Evolutionary conservation across 495 filamentous ascomycete species (phyloP), one percentile per base, ranked within the genome.

Genomic region (Tetracladium setigerum): DNA sequence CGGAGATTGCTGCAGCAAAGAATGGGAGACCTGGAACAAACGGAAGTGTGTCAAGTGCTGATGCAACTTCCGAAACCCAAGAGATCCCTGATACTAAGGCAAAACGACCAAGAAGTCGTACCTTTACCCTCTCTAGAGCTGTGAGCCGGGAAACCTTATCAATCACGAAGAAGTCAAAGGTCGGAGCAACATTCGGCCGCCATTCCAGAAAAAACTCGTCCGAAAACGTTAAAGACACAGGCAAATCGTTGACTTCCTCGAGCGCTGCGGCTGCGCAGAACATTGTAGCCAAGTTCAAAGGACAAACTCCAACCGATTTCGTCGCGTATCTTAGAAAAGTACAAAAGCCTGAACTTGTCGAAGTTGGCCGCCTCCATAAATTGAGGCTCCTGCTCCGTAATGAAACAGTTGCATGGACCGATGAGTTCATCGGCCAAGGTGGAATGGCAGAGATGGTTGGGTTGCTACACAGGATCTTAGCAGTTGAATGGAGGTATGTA

Each of bases 291-390:
- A 70, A 78, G 62, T 63, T 69, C 49, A 79, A 77, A 60, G 66
- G 66, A 42, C 71, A 69, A 63, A 66, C 70, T 39, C 86, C 89
- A 4, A 77, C 79, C 16, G 89, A 96, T 53, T 95, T 88, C 62
- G 84, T 95, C 30, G 65, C 72, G 12, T 95, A 95, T 61, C 60
- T 95, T 55, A 71, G 76, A 47, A 85, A 86, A 63, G 81, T 85
- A 31, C 81, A 79, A 50, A 79, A 85, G 61, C 88, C 89, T 1
- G 77, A 94, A 58, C 68, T 79, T 44, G 79, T 96, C 2, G 91
- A 97, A 58, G 85, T 96, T n/a, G 88, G 89, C 9, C 87, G 86
- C 52, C 64, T 98, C 10, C 94, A 98, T 63, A 98, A 98, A 64
- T 75, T 98, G 16, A 82, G 91, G 5, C 72, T 95, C 38, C 71